phyloP scores from a whole-genome alignment of 208 protist genomes.

The Paratrypanosoma confusum region DNA sequence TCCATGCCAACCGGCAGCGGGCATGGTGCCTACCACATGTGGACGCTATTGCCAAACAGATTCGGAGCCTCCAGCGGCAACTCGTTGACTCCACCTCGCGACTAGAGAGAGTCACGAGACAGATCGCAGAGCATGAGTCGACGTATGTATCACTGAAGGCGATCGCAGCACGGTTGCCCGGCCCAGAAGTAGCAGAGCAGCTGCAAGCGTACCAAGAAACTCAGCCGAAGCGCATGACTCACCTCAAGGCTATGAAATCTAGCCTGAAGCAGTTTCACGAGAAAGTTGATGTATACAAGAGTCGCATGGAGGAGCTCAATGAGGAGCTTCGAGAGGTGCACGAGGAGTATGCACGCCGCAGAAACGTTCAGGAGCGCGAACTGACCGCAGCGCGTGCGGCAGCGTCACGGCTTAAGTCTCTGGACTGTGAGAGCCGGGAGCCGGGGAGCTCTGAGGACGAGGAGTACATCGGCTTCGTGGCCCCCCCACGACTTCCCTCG shows the following conservation, averaged over 20 bases:
- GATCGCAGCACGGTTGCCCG: slow-evolving; percentile 88
- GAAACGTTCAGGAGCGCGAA: neutral
- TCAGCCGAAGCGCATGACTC: slow-evolving; percentile 84
- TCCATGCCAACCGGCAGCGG: slow-evolving; percentile 94
- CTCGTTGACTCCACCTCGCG: slow-evolving; percentile 92
- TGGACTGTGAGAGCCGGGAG: slow-evolving; percentile 10
- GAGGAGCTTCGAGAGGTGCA: slow-evolving; percentile 40
- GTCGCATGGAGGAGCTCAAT: slow-evolving; percentile 53
- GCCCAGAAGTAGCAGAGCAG: slow-evolving; percentile 94
- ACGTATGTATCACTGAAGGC: slow-evolving; percentile 91
- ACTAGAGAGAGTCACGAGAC: slow-evolving; percentile 85
- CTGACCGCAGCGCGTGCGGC: neutral
- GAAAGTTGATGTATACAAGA: slow-evolving; percentile 68
- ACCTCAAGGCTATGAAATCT: slow-evolving; percentile 86
- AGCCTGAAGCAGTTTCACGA: slow-evolving; percentile 70
- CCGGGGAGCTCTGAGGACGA: too few species aligned
- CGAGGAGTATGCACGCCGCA: slow-evolving; percentile 21
- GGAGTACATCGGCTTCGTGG: slow-evolving; percentile 35
- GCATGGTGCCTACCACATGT: slow-evolving; percentile 91
- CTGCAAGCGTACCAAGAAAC: slow-evolving; percentile 89
- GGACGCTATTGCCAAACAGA: slow-evolving; percentile 90
- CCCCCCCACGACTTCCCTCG: slow-evolving; percentile 25
- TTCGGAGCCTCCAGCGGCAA: slow-evolving; percentile 92
- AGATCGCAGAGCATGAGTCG: slow-evolving; percentile 87
- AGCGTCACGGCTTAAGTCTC: neutral